Base-by-base conservation (phyloP, 2,329 filamentous ascomycete species). In the Conoideocrella luteorostrata region DNA sequence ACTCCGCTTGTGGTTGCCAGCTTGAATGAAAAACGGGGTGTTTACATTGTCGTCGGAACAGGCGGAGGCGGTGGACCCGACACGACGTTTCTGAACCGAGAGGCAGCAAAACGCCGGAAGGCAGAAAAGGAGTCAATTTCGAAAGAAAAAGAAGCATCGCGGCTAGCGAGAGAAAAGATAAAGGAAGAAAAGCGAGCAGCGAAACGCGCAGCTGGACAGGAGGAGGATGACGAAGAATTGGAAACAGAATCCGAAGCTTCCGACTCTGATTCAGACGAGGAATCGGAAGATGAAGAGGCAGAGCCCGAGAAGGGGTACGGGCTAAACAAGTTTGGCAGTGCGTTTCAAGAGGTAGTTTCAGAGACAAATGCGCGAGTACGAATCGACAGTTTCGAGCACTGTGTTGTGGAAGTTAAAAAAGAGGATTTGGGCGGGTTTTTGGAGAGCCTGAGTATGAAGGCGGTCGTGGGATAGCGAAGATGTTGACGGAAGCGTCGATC, bases 371-470 rank as follows among this genome's bases (percentile, higher is more conserved):
- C 91, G 1, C 71, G 90, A 13, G 89, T 97, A 17, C 74, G 89
- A 47, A 94, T 96, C 59, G 93, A 98, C 65, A 94, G 87, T 63
- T 98, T 98, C 58, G 93, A 98, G 66, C 88, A 95, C 62, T 95
- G 88, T 57, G 93, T 97, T 7, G 90, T 97, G 37, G 93, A 98
- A 63, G 91, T 98, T n/a, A 84, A 84, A 66, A 96, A 95, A 70
- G 93, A 97, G 60, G 93, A 97, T 65, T 68, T 98, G 22, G 80
- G 82, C 13, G 88, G 84, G 0, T 98, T 98, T 62, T 70, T 98
- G 52, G 93, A 98, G 69, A 84, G 84, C 44, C 65, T 98, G 60
- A 96, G 90, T 66, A 84, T 89, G 77, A 95, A 94, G 75, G 82
- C 82, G 45, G 89, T 97, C 15, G 84, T 84, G 43, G 78, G 80